Base-by-base conservation (phyloP, 257 asterid genomes). In the Solanum appendiculatum region DNA sequence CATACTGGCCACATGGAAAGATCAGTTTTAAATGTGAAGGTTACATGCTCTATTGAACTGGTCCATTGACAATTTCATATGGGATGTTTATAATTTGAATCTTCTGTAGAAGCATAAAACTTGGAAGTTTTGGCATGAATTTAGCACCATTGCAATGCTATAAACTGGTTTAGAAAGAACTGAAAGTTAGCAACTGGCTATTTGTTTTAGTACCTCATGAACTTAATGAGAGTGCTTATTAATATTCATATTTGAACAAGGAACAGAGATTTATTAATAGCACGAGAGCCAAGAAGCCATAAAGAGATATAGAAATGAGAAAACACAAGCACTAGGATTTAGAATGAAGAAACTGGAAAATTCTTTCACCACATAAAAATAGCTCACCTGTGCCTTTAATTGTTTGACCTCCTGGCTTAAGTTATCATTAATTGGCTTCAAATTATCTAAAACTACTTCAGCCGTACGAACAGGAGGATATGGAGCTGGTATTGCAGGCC, bases 321-420 rank as follows among this genome's bases (percentile, higher is more conserved):
- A 4, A 77, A 13, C 37, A 42, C 40, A 46, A 46, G 42, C 66
- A 80, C 7, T 80, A 80, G 6, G 84, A 44, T 46, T 80, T 46
- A 80, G 85, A 37, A 29, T 46, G 40, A 80, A 80, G 66, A 80
- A 27, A 46, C 42, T 80, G 42, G 3, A 80, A 80, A 80, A 16
- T 29, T 16, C 5, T 16, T 42, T 29, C 63, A 25, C 63, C 5
- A 7, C 36, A 36, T 20, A 36, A 39, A 68, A 82, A 80, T 64
- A 87, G 86, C 63, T 86, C 90, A 96, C 99, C 96, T 94, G 96
- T 89, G 92, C 93, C 92, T 88, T 95, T 69, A 96, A 89, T 89
- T 88, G 88, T 89, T 89, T 93, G 87, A 93, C 92, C 92, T 96
- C 99, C 89, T 88, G 88, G 87, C 81, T 82, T 83, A 92, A 86